Conservation (phyloP, 345 rosid genomes). For the rapeseed (Brassica napus) region Da-Ae NC_063442.1:42039001-42039500, state of each 20-base stretch:
- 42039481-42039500: background rate
- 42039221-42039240: background rate
- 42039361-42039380: background rate
- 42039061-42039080: background rate
- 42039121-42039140: background rate
- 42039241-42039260: background rate
- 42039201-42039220: background rate
- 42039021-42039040: background rate
- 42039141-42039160: background rate
- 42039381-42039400: too few species aligned
- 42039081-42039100: background rate
- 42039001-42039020: background rate
- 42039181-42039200: background rate
- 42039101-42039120: background rate
- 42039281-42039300: background rate
- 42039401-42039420: too few species aligned
- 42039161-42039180: background rate
- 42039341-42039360: background rate
- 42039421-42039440: too few species aligned
- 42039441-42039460: too few species aligned
- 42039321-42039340: background rate
- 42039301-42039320: background rate
- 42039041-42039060: background rate
- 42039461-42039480: background rate
- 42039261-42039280: background rate